phyloP scores from a whole-genome alignment of 2,329 filamentous ascomycete genomes.

The Pseudogymnoascus sp. region DNA sequence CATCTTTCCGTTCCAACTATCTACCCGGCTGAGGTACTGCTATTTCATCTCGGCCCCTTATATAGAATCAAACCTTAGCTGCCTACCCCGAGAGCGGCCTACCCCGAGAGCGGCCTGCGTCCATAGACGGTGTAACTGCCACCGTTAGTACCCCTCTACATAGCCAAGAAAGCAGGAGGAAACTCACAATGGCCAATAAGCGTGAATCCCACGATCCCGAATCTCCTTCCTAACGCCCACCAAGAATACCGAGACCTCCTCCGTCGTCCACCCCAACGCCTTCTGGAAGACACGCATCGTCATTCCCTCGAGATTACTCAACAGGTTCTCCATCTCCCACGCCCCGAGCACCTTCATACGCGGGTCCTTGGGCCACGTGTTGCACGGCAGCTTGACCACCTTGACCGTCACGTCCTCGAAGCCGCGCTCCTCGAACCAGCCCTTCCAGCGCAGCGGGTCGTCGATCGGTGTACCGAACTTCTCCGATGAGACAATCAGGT shows the following conservation, averaged over 20 bases:
- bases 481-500: background rate
- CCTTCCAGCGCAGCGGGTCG: slow-evolving; percentile 13
- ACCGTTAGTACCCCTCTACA: background rate
- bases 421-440: slow-evolving; percentile 42
- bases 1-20: background rate
- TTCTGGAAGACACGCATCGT: slow-evolving; percentile 32
- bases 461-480: slow-evolving; percentile 10
- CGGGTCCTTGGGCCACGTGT: slow-evolving; percentile 44
- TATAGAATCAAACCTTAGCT: background rate
- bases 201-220: slow-evolving; percentile 31
- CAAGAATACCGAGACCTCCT: slow-evolving; percentile 33
- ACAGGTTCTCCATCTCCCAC: slow-evolving; percentile 20
- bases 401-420: slow-evolving; percentile 45
- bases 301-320: slow-evolving; percentile 21
- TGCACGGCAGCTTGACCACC: slow-evolving; percentile 43
- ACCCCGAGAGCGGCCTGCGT: background rate
- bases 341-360: slow-evolving; percentile 44
- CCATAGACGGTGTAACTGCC: background rate
- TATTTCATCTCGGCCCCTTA: background rate
- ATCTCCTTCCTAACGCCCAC: slow-evolving; percentile 33
- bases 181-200: slow-evolving; percentile 13
- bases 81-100: background rate
- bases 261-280: slow-evolving; percentile 32
- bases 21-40: background rate
- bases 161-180: background rate